A percentile compares a stretch with the other conserved stretches of the same genome.
Evolutionary conservation across 352 stramenopile species (phyloP).

Genomic region (Pythium scleroteichum): DNA sequence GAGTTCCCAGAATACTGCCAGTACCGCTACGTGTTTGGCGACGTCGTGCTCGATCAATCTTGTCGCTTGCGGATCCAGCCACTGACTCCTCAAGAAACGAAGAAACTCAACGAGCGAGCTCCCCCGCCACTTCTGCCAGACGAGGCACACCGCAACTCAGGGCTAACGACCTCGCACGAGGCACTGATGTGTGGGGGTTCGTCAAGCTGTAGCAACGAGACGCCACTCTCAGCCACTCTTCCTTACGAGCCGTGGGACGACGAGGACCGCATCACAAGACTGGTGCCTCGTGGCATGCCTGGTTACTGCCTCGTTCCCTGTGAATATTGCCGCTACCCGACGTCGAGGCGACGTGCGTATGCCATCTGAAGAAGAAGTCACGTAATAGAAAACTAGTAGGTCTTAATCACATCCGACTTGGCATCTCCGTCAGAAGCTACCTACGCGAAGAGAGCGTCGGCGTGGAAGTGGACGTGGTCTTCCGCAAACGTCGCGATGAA

Average conservation of each 20-base stretch:
- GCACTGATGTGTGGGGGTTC: neutral
- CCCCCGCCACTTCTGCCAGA: neutral
- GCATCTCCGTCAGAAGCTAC: too few relatives aligned
- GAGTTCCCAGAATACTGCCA: conserved; percentile 80
- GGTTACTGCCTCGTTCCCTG: conserved; percentile 22
- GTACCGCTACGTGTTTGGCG: conserved; percentile 81
- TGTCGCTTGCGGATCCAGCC: conserved; percentile 49
- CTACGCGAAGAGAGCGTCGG: conserved; percentile 67
- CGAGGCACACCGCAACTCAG: conserved; percentile 16
- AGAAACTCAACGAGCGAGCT: neutral
- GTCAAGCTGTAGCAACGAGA: conserved; percentile 10
- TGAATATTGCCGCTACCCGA: conserved; percentile 23
- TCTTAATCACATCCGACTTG: too few relatives aligned
- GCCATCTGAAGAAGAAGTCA: conserved; percentile 5
- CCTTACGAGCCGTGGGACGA: conserved; percentile 14
- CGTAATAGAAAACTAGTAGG: conserved; percentile 4
- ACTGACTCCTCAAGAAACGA: neutral
- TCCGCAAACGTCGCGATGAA: conserved; percentile 97
- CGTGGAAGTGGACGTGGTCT: conserved; percentile 95
- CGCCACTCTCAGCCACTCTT: conserved; percentile 9
- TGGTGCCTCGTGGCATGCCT: conserved; percentile 8
- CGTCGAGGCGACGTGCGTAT: conserved; percentile 10
- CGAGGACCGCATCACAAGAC: conserved; percentile 6
- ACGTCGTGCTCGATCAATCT: conserved; percentile 81
- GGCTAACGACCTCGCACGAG: conserved; percentile 15